Evolutionary conservation across 225 moss, liverwort and hornwort species (phyloP).

Genomic region (Sphagnum contortum): DNA sequence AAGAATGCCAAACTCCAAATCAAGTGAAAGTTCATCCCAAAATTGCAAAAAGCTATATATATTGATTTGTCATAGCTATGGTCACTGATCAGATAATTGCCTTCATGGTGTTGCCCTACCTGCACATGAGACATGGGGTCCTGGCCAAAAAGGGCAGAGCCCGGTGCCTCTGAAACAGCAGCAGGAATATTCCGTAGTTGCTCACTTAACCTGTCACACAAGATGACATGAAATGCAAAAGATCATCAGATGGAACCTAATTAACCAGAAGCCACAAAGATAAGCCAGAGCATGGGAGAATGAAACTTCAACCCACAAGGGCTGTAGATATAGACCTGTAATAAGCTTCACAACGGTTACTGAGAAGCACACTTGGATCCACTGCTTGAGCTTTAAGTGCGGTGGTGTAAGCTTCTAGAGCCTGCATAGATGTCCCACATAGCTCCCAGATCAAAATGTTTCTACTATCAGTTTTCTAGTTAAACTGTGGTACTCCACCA

Average conservation of each 20-base stretch:
- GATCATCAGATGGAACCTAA: neutral
- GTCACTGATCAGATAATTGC: neutral
- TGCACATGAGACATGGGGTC: conserved; percentile 82
- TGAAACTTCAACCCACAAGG: neutral
- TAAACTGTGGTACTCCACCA: no score
- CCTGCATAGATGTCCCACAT: conserved; percentile 29
- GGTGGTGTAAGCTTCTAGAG: conserved; percentile 52
- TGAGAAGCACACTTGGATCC: conserved; percentile 46
- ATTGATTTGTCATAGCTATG: neutral
- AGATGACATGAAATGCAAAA: neutral
- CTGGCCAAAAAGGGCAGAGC: conserved; percentile 39
- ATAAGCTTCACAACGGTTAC: conserved; percentile 77
- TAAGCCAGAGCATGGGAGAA: neutral
- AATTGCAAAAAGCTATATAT: neutral
- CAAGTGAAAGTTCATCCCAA: neutral
- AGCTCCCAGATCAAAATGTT: no score
- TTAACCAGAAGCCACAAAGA: neutral
- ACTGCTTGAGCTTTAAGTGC: conserved; percentile 33
- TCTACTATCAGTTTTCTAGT: no score
- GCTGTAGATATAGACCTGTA: conserved; percentile 34
- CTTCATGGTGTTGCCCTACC: conserved; percentile 19
- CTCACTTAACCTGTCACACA: conserved; percentile 46
- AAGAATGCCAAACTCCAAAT: neutral
- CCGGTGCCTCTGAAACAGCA: conserved; percentile 38
- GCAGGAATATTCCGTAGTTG: conserved; percentile 66